Conservation (phyloP, 768 basidiomycete genomes). For the Podaxis carcinomalis region DNA sequence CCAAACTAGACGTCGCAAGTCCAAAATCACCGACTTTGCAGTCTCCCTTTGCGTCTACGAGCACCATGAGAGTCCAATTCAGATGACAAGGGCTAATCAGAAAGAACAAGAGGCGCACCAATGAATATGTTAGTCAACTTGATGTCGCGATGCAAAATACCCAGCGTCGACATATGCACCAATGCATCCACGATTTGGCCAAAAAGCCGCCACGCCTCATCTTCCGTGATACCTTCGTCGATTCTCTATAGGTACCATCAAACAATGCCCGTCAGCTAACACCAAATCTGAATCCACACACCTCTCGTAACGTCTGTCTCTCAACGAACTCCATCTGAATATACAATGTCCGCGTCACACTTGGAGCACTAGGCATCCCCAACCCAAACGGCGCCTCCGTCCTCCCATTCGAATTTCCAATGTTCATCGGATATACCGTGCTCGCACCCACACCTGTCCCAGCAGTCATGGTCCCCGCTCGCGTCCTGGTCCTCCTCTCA, state of each 20-base stretch:
- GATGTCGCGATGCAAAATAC: constrained; percentile 88
- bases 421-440: constrained; percentile 3
- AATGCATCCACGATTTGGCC: constrained; percentile 88
- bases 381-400: constrained; percentile 21
- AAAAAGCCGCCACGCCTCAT: constrained; percentile 87
- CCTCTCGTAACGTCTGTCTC: constrained; percentile 86
- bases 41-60: constrained; percentile 71
- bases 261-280: not conserved
- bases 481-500: not conserved
- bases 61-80: too few relatives aligned
- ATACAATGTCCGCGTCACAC: constrained; percentile 64
- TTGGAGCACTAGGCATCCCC: constrained; percentile 19
- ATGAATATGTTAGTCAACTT: constrained; percentile 95
- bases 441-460: not conserved
- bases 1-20: constrained; percentile 77
- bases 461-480: constrained; percentile 6
- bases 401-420: constrained; percentile 11
- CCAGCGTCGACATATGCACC: constrained; percentile 81
- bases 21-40: constrained; percentile 96
- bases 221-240: constrained; percentile 75
- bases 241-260: constrained; percentile 45
- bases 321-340: constrained; percentile 98
- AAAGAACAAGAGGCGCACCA: constrained; percentile 40
- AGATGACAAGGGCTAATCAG: not conserved
- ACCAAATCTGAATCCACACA: constrained; percentile 17